A percentile compares a stretch with the other conserved stretches of the same genome.
Conservation (phyloP, 2,329 filamentous ascomycete genomes). For the Camillea tinctor region DNA sequence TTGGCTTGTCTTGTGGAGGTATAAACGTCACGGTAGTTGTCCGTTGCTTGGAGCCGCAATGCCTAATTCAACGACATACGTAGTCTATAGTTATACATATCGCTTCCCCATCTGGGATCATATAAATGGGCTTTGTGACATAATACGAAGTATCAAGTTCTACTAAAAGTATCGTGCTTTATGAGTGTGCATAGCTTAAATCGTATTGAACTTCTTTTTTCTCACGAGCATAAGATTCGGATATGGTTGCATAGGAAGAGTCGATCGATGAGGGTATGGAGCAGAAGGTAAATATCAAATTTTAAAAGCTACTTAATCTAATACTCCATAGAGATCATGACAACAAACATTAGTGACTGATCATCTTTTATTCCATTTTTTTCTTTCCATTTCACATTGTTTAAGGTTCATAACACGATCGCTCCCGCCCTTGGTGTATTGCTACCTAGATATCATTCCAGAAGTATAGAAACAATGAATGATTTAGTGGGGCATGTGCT, state of each 20-base stretch:
- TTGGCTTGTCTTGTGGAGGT: not conserved
- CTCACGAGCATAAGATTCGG: not conserved
- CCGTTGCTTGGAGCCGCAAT: not conserved
- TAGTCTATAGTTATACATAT: not conserved
- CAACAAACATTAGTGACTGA: not conserved
- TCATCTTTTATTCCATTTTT: not conserved
- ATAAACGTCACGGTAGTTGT: not conserved
- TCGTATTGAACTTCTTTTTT: too few relatives aligned
- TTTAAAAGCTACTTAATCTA: not conserved
- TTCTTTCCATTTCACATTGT: not conserved
- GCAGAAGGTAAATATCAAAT: not conserved
- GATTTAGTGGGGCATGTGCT: conserved; percentile 53
- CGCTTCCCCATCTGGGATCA: too few relatives aligned
- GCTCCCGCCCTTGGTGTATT: not conserved
- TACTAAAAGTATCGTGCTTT: too few relatives aligned
- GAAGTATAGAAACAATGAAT: not conserved
- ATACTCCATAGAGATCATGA: not conserved
- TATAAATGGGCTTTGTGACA: too few relatives aligned
- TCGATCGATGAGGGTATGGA: not conserved
- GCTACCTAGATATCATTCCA: too few relatives aligned
- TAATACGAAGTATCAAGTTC: too few relatives aligned
- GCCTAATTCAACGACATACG: not conserved
- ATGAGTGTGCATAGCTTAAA: too few relatives aligned
- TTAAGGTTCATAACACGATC: not conserved
- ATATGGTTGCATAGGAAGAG: not conserved